Percentiles rank a stretch among this genome's conserved stretches.
Evolutionary conservation across 352 stramenopile species (phyloP).

Genomic region (Phytophthora fragariaefolia): DNA sequence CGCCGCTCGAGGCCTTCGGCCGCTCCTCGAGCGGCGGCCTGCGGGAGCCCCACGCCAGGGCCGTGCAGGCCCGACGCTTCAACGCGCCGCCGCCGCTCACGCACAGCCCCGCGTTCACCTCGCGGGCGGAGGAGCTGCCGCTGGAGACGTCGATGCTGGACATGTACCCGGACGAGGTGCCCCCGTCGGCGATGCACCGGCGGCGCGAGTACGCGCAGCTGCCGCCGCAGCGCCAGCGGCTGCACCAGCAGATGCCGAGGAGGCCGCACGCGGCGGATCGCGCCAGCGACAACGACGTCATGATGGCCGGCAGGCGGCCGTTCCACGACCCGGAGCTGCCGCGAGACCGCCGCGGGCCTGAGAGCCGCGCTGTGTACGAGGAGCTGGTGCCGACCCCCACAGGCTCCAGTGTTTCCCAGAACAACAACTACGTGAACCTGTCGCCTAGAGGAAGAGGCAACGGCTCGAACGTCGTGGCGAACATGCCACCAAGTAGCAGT

Average conservation of each 20-base stretch:
- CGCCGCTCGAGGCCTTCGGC: conserved; percentile 23
- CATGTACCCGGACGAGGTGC: conserved; percentile 29
- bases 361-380: conserved; percentile 32
- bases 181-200: neutral
- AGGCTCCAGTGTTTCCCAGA: neutral
- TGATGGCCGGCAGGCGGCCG: conserved; percentile 15
- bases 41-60: conserved; percentile 8
- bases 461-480: neutral
- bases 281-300: conserved; percentile 13
- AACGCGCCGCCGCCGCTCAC: conserved; percentile 1
- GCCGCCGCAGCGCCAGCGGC: conserved; percentile 25
- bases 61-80: conserved; percentile 19
- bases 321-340: conserved; percentile 24
- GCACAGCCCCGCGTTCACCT: conserved; percentile 14
- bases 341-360: conserved; percentile 21
- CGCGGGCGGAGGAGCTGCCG: conserved; percentile 25
- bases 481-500: conserved; percentile 6
- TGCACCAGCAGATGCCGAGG: conserved; percentile 28
- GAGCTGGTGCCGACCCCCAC: conserved; percentile 28
- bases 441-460: neutral
- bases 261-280: conserved; percentile 10
- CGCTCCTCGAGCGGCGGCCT: conserved; percentile 18
- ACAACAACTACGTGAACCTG: conserved; percentile 14
- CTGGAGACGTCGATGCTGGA: conserved; percentile 34
- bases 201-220: conserved; percentile 32